Base-by-base conservation (phyloP, 2,329 filamentous ascomycete species). In the Lecanicillium sp. region DNA sequence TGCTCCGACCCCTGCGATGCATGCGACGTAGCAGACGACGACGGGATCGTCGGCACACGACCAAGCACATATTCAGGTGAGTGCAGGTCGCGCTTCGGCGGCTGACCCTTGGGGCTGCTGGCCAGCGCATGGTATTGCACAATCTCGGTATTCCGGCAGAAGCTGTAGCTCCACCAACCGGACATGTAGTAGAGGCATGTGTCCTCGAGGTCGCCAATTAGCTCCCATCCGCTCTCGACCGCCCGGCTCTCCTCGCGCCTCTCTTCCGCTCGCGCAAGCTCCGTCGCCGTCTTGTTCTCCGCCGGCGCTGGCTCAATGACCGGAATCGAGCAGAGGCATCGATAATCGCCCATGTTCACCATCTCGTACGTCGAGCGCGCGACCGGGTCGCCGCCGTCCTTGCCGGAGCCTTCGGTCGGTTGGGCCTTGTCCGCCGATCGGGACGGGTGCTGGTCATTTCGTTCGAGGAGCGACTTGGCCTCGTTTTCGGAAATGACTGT, bases 151-250 rank as follows among this genome's bases (percentile, higher is more conserved):
- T 87, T 87, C 68, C 95, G 93, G 73, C 90, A 96, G 66, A 95
- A 95, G 57, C 84, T 86, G 67, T 96, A 96, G 61, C 86, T 93
- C 90, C 90, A 96, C 90, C 90, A 96, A 0, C 90, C 90, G 1
- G 83, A 86, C 55, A 90, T 71, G 54, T 75, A 80, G 70, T 91
- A 95, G 54, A 96, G 78, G 65, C 90, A 96, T 3, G 83, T 86
- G 45, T 90, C 79, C 49, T 93, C 80, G 66, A 96, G 84, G 21
- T 83, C 81, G 54, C 79, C 78, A 43, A 96, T 72, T 19, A 96
- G 74, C 59, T 93, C 86, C 77, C 87, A 86, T 5, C 90, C 90
- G 41, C 82, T 83, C 26, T 81, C 77, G 1, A 84, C 86, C 1
- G 90, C 90, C 21, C 87, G 81, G 33, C 77, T 79, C 9, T 94